phyloP scores from a whole-genome alignment of 2,329 filamentous ascomycete genomes.

The Hypoxylon rubiginosum region DNA sequence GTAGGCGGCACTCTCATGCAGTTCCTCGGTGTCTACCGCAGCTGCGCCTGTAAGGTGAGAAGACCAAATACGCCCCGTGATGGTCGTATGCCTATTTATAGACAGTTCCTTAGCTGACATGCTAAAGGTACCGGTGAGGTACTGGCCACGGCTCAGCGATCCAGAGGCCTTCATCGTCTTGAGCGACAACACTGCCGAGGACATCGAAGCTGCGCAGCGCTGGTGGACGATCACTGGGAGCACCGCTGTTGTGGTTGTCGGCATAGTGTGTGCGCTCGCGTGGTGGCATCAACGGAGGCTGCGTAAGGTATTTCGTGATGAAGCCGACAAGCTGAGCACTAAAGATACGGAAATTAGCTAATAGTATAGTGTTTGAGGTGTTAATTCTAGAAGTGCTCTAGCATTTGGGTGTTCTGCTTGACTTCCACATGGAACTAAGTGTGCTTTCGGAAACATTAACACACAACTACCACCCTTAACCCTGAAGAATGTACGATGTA shows the following conservation, averaged over 20 bases:
- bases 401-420: not conserved
- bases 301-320: slow-evolving; percentile 48
- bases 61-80: not conserved
- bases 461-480: not conserved
- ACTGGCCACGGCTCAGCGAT: slow-evolving; percentile 39
- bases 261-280: slow-evolving; percentile 47
- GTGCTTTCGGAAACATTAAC: not conserved
- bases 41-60: slow-evolving; percentile 48
- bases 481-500: not conserved
- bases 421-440: not conserved
- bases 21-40: slow-evolving; percentile 49
- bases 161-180: slow-evolving; percentile 47
- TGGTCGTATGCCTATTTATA: no score
- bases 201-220: slow-evolving; percentile 44
- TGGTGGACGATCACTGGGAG: slow-evolving; percentile 50
- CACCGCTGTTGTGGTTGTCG: slow-evolving; percentile 45
- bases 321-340: slow-evolving; percentile 46
- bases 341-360: slow-evolving; percentile 7
- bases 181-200: slow-evolving; percentile 45
- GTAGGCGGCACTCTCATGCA: slow-evolving; percentile 51
- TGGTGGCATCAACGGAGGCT: slow-evolving; percentile 54
- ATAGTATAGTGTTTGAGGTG: not conserved
- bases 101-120: slow-evolving; percentile 11
- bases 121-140: slow-evolving; percentile 41
- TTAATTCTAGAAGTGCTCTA: not conserved